phyloP scores from a whole-genome alignment of 768 basidiomycete species.

The Suillus fuscotomentosus region DNA sequence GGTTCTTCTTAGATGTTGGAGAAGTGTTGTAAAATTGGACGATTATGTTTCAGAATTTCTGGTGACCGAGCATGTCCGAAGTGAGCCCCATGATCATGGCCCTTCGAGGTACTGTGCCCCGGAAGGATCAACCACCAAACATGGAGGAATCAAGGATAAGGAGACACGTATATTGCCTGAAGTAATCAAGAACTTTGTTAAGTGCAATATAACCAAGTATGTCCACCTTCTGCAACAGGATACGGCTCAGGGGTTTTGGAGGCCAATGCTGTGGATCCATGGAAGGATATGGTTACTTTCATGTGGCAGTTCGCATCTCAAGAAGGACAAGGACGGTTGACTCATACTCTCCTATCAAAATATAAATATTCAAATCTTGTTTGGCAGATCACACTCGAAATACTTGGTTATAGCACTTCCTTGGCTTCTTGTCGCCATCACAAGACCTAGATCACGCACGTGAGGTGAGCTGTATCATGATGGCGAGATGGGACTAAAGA shows the following conservation, averaged over 20 bases:
- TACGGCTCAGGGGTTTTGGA: constrained; percentile 52
- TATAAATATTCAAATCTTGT: background rate
- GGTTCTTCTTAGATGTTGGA: background rate
- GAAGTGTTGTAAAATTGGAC: background rate
- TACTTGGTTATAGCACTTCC: constrained; percentile 25
- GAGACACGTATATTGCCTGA: constrained; percentile 60
- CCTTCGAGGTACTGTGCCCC: background rate
- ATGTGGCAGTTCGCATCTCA: constrained; percentile 92
- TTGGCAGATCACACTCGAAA: constrained; percentile 51
- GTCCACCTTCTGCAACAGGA: constrained; percentile 95
- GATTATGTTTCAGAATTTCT: background rate
- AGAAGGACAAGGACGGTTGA: constrained; percentile 58
- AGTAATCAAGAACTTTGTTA: constrained; percentile 91
- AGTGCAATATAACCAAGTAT: constrained; percentile 86
- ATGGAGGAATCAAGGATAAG: background rate
- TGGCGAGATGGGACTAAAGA: constrained; percentile 33
- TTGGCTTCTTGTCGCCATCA: constrained; percentile 20
- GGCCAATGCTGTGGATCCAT: constrained; percentile 32
- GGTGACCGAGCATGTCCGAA: background rate
- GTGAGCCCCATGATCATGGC: background rate
- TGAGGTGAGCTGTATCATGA: constrained; percentile 32
- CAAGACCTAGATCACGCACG: constrained; percentile 24
- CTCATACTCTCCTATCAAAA: constrained; percentile 6
- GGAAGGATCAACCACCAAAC: background rate
- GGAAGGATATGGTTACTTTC: constrained; percentile 71